These are phyloP conservation scores for Metschnikowia hibisci DNA, from an alignment of 805 yeast genomes.

Conservation along the genomic window DNA sequence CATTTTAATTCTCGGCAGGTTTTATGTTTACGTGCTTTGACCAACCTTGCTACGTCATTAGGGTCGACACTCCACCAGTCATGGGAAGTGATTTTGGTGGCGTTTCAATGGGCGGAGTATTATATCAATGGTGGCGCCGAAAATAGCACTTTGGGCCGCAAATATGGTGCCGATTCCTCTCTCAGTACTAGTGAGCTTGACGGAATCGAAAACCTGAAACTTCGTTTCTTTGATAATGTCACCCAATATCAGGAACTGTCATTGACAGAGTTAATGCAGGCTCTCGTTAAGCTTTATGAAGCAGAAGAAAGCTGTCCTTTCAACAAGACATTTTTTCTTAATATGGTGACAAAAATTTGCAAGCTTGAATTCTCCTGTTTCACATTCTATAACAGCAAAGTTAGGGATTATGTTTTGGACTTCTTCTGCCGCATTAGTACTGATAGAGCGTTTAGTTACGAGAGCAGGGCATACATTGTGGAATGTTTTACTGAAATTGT, in stretches of 20 bases:
- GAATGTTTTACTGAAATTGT: slow-evolving; percentile 51
- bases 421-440: slow-evolving; percentile 46
- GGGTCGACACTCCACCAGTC: slow-evolving; percentile 66
- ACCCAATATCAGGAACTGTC: slow-evolving; percentile 50
- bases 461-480: slow-evolving; percentile 47
- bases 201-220: slow-evolving; percentile 52
- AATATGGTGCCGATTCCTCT: slow-evolving; percentile 22
- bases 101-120: slow-evolving; percentile 78
- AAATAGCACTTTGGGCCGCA: slow-evolving; percentile 13
- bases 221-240: slow-evolving; percentile 63
- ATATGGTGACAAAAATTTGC: slow-evolving; percentile 50
- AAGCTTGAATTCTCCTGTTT: slow-evolving; percentile 51
- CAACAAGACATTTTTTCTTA: slow-evolving; percentile 53
- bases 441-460: slow-evolving; percentile 36
- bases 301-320: slow-evolving; percentile 39
- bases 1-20: slow-evolving; percentile 62
- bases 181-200: slow-evolving; percentile 45
- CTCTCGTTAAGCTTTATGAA: slow-evolving; percentile 44
- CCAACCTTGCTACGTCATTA: slow-evolving; percentile 73
- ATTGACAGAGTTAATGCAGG: slow-evolving; percentile 44
- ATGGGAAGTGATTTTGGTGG: slow-evolving; percentile 59
- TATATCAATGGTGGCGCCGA: slow-evolving; percentile 65
- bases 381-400: slow-evolving; percentile 34
- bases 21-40: slow-evolving; percentile 71
- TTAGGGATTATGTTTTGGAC: slow-evolving; percentile 47